Evolutionary conservation across 768 basidiomycete species (phyloP), one percentile per base, ranked within the genome.

Genomic region (Tephrocybe sp.): DNA sequence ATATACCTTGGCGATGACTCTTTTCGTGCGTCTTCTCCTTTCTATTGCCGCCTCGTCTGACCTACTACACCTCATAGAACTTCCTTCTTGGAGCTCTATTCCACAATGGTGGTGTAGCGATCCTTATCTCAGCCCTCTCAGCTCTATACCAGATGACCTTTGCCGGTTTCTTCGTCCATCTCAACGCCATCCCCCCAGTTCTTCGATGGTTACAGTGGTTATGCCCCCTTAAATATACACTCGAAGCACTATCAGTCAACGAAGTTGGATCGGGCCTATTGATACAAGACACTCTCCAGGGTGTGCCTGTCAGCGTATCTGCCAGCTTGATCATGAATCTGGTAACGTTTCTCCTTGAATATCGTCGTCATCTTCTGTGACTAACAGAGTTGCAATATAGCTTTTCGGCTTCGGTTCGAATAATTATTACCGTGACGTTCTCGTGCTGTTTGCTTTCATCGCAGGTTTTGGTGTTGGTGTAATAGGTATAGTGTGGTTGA

Each of bases 121-220:
- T 97, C 62, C 79, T 98, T 2, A 65, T 96, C 30, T 92, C 90
- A 0, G 89, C 89, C 8, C 75, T 90, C 18, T 72, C 80, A 0
- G 86, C 83, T 3, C 71, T 90, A 9, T 89, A 86, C 65, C 87
- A 91, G 62, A 89, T 90, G 88, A 92, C 89, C 0, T 92, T 78
- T 56, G 91, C 92, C 1, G 92, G 92, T 12, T 98, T 96, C 75
- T 97, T 97, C 64, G 91, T 96, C 44, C 90, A 96, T 64, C 76
- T 96, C 49, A 68, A 71, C 53, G 74, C 78, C 51, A 96, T 98
- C 51, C 93, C 95, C 3, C 89, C 90, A 2, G 92, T 95, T 1
- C 77, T 98, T 1, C 80, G 95, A 13, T 98, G 95, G 95, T 73
- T 98, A 45, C 87, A 95, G 61, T 98, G 92, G 87, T 58, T 95